Evolutionary conservation across 768 basidiomycete genomes (phyloP).

Genomic region (Suillus paluster): DNA sequence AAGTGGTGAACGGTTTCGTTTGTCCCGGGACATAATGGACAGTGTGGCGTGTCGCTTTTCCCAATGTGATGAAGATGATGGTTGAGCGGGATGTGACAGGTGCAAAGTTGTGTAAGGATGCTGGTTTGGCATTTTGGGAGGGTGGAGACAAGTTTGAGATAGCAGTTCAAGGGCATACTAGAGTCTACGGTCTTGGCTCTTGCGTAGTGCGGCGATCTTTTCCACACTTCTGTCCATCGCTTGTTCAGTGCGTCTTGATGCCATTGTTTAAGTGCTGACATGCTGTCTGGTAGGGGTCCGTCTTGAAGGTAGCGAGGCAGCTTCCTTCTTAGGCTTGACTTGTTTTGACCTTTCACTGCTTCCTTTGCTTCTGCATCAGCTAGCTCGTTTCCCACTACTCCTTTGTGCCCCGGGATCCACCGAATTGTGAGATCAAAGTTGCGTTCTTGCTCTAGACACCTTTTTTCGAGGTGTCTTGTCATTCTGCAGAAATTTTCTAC

Average conservation of each 20-base stretch:
- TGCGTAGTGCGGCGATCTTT: background rate
- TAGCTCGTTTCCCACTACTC: conserved; percentile 21
- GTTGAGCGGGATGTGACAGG: conserved; percentile 35
- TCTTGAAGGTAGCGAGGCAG: background rate
- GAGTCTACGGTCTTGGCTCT: background rate
- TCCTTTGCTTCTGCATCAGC: conserved; percentile 26
- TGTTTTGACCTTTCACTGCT: conserved; percentile 9
- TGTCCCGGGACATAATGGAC: conserved; percentile 23
- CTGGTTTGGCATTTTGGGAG: conserved; percentile 21
- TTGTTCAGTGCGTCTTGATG: background rate
- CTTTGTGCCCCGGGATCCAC: conserved; percentile 24
- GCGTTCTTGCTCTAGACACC: background rate
- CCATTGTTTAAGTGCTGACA: background rate
- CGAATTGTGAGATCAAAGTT: background rate
- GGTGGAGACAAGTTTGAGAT: conserved; percentile 4
- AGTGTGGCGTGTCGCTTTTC: conserved; percentile 25
- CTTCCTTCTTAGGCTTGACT: background rate
- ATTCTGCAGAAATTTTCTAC: conserved; percentile 8
- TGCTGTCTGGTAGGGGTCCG: background rate
- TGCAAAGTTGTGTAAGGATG: conserved; percentile 34
- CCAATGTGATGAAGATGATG: conserved; percentile 34
- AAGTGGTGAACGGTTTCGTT: conserved; percentile 37
- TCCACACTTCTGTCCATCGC: background rate
- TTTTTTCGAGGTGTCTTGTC: background rate
- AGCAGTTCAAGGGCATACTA: background rate